These are phyloP conservation scores for Grammothele lineata DNA, from an alignment of 768 basidiomycete species.

Conservation along the genomic window DNA sequence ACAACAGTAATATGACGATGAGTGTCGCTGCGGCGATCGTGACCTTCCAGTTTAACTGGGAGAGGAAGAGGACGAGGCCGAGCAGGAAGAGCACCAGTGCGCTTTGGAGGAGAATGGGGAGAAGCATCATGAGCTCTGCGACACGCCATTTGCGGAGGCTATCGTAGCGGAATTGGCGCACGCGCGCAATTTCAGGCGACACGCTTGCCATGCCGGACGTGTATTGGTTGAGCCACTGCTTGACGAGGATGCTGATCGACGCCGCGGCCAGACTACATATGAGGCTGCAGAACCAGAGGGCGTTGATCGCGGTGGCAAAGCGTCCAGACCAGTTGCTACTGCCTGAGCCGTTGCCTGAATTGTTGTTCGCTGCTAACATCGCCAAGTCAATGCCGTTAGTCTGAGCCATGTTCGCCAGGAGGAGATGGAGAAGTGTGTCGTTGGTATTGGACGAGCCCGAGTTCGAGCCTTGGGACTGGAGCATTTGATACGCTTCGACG, in stretches of 20 bases:
- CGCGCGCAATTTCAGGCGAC: constrained; percentile 9
- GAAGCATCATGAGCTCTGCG: constrained; percentile 18
- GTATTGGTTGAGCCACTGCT: constrained; percentile 16
- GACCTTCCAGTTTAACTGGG: constrained; percentile 9
- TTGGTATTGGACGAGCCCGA: neutral
- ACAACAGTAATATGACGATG: constrained; percentile 10
- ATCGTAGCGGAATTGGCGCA: constrained; percentile 10
- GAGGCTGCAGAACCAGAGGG: constrained; percentile 12
- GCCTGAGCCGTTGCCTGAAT: neutral
- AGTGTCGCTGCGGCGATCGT: constrained; percentile 7
- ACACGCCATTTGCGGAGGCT: constrained; percentile 19
- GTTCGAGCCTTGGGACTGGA: neutral
- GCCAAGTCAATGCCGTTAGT: neutral
- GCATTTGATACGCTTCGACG: constrained; percentile 6
- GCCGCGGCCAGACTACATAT: constrained; percentile 15
- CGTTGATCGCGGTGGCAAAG: constrained; percentile 5
- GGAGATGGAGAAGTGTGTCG: neutral
- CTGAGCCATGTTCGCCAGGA: neutral
- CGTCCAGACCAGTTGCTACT: neutral
- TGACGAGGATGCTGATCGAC: constrained; percentile 11
- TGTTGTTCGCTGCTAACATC: neutral
- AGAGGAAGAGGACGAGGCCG: constrained; percentile 19
- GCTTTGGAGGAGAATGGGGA: constrained; percentile 19
- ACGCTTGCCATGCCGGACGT: constrained; percentile 6
- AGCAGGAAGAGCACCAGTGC: constrained; percentile 19